Conservation (phyloP, 495 filamentous ascomycete genomes). For the Penicillium nucicola region DNA sequence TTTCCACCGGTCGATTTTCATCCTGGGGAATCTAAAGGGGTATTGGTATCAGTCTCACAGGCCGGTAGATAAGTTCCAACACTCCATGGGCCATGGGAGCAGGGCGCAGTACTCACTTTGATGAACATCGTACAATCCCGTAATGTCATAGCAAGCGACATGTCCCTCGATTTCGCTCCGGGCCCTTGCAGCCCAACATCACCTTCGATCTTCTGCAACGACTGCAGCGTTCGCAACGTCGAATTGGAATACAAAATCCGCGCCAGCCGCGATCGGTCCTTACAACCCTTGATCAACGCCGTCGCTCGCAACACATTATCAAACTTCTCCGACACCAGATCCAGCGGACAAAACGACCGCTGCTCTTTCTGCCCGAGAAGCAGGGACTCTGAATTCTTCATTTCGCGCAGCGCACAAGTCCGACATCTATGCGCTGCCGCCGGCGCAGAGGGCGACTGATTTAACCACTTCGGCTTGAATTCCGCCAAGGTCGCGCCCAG, state of each 20-base stretch:
- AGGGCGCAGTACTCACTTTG: constrained; percentile 43
- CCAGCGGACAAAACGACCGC: constrained; percentile 55
- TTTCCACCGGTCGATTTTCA: constrained; percentile 53
- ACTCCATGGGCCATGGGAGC: no score
- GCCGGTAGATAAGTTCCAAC: no score
- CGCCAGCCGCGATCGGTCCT: constrained; percentile 34
- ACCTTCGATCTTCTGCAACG: constrained; percentile 29
- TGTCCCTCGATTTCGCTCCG: constrained; percentile 25
- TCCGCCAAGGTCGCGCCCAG: constrained; percentile 57
- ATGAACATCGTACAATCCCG: constrained; percentile 85
- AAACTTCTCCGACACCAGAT: constrained; percentile 44
- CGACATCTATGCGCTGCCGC: constrained; percentile 64
- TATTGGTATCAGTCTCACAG: neutral
- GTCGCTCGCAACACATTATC: constrained; percentile 36
- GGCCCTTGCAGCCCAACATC: constrained; percentile 41
- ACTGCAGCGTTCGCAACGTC: constrained; percentile 31
- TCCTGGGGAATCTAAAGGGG: constrained; percentile 25
- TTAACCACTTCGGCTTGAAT: constrained; percentile 94
- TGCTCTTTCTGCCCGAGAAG: constrained; percentile 21
- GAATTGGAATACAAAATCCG: constrained; percentile 34
- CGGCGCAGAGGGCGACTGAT: constrained; percentile 78
- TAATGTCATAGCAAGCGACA: constrained; percentile 74
- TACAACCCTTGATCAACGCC: constrained; percentile 34
- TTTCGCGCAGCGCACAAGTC: constrained; percentile 75
- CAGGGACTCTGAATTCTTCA: constrained; percentile 41